Percentiles rank a stretch among this genome's conserved stretches.
These are phyloP conservation scores for Clarkia xantiana DNA, from an alignment of 345 rosid species.

Conservation along the genomic window DNA sequence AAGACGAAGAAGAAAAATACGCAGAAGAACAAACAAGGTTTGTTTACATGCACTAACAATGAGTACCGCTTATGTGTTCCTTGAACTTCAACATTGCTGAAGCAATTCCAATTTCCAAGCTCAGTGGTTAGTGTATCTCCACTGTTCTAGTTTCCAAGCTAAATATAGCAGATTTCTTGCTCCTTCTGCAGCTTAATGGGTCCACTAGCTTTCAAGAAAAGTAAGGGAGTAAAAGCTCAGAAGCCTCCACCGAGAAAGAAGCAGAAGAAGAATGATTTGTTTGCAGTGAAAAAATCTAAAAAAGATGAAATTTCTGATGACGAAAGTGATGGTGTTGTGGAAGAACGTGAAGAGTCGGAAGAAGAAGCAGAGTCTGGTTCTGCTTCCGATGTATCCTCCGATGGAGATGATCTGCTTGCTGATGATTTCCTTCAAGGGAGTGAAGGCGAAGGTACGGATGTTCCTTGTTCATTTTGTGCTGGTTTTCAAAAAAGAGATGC, in stretches of 20 bases:
- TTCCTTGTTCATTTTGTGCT: background rate
- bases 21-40: no score
- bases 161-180: background rate
- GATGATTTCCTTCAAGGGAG: conserved; percentile 46
- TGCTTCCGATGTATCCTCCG: conserved; percentile 39
- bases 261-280: conserved; percentile 31
- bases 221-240: background rate
- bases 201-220: conserved; percentile 5
- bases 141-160: no score
- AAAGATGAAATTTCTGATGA: conserved; percentile 27
- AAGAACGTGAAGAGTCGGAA: conserved; percentile 18
- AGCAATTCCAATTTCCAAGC: no score
- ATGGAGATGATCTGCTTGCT: conserved; percentile 42
- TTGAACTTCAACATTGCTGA: no score
- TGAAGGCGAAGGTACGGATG: conserved; percentile 29
- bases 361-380: conserved; percentile 26
- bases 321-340: conserved; percentile 24
- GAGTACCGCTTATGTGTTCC: no score
- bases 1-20: no score
- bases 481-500: background rate
- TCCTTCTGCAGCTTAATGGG: conserved; percentile 12
- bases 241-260: conserved; percentile 36
- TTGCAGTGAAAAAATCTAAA: conserved; percentile 21
- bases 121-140: no score
- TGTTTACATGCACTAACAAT: no score